Base-by-base conservation (phyloP, 352 stramenopile species). In the Phytophthora aleatoria region DNA sequence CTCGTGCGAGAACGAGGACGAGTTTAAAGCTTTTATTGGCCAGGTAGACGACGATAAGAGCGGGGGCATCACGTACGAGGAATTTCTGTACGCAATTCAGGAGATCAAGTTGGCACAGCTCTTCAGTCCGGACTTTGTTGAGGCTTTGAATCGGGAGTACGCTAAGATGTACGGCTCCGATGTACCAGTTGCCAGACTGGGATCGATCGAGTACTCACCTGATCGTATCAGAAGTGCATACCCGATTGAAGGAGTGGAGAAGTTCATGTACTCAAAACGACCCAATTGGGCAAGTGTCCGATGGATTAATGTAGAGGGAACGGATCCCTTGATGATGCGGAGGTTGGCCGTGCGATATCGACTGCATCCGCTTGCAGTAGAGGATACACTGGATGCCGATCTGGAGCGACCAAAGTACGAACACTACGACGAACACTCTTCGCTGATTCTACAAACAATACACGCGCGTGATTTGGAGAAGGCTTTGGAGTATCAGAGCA, bases 101-200 rank as follows among this genome's bases (percentile, higher is more conserved):
- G 88, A 93, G 65, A 91, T 96, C 59, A 96, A 96, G 66, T 58
- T 96, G 39, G 87, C 87, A 15, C 85, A 96, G 43, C 79, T 96
- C 51, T 94, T 96, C 52, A 88, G 74, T 47, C 71, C 77, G 5
- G 73, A 81, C 15, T 86, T 89, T 61, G 43, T 93, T 5, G 51
- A 33, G 0, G 73, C 87, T 5, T 33, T 71, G 36, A 55, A 61
- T 5, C 27, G 20, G 7, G 56, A 77, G 20, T 74, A 74, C 49
- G 24, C 42, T 42, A 66, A 67, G 11, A 45, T 68, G 35, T 60
- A 74, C 35, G 69, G 65, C 16, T 24, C 7, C 20, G 50, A 50
- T 10, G 33, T 64, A 26, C 43, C 68, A 30, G 42, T 62, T 30
- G 47, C 74, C 5, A 44, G 57, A 38, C 49, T 95, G 9, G 81